Percentiles rank a stretch among this genome's conserved stretches.
These are phyloP conservation scores for Wakefieldia striispora DNA, from an alignment of 768 basidiomycete species.

Conservation along the genomic window DNA sequence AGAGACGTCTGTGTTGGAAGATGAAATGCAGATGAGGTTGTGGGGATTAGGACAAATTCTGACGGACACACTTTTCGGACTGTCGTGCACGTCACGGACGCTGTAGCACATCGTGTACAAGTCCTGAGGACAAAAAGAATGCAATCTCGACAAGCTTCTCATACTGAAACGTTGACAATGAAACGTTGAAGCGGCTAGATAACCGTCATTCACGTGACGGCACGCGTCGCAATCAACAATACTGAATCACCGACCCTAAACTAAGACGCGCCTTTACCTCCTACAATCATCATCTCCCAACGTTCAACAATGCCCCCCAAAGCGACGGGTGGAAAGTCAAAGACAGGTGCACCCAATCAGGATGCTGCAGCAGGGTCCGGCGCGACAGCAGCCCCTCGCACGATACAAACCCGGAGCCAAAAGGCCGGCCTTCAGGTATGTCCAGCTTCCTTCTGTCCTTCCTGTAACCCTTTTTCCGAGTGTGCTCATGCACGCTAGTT, in stretches of 20 bases:
- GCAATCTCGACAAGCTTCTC: no score
- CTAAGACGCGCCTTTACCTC: conserved; percentile 29
- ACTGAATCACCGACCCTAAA: conserved; percentile 35
- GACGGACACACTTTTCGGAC: no score
- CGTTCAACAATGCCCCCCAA: conserved; percentile 50
- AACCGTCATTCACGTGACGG: conserved; percentile 18
- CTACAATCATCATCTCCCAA: conserved; percentile 30
- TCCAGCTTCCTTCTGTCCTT: not conserved
- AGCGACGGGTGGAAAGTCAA: conserved; percentile 63
- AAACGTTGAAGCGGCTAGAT: no score
- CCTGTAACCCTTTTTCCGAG: not conserved
- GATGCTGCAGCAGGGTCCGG: conserved; percentile 26
- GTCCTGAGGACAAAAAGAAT: no score
- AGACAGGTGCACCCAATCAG: conserved; percentile 39
- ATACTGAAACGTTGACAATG: no score
- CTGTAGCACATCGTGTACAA: no score
- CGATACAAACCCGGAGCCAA: conserved; percentile 69
- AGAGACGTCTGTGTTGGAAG: no score
- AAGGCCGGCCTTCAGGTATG: conserved; percentile 86
- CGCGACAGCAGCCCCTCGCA: conserved; percentile 31
- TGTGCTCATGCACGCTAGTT: conserved; percentile 51
- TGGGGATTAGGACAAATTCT: no score
- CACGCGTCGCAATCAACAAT: conserved; percentile 32
- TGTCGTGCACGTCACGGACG: no score
- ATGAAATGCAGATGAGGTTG: no score